Evolutionary conservation across 139 green algal species (phyloP), one percentile per base, ranked within the genome.

Genomic region (Gonium pectorale): DNA sequence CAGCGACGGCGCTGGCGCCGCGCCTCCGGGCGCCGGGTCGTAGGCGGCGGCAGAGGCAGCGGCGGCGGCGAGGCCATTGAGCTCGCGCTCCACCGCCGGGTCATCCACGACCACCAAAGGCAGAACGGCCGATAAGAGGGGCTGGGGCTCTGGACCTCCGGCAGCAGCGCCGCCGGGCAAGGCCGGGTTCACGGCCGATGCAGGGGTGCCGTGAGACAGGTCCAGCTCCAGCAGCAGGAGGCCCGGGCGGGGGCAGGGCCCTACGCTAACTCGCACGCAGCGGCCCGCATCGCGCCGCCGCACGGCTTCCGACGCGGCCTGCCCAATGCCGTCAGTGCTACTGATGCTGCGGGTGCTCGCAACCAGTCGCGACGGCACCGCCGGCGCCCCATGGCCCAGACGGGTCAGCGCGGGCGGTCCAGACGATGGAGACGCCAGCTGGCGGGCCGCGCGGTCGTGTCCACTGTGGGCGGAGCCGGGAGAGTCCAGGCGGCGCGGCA

Each of bases 161-260:
- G 40, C 40, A 64, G 19, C 22, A 9, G 19, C 22, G 15, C 56
- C 22, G 56, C 56, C 56, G n/a, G 29, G 41, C 38, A 17, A 26
- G 17, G 9, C 7, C 41, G 7, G 67, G 41, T 6, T 35, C 41
- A 6, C 29, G 27, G 6, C 13, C 68, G 15, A 15, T 44, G 68
- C 41, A 24, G 43, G 15, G 8, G 27, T 5, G 8, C 64, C 33
- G 35, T 33, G 67, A 60, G 44, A 19, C 9, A 60, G 31, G n/a
- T 44, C 72, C 72, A 80, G 7, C 72, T 80, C 72, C 72, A 80
- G 72, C 72, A 80, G 21, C 26, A 67, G 26, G 35, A 80, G 33
- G 9, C 52, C 72, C 11, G 52, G 72, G 6, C 1, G 0, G 24
- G 51, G 44, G 26, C 51, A 68, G 21, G 72, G 35, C 46, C 51